Conservation (phyloP, 441 rosid species). For the Breynia disticha region DNA sequence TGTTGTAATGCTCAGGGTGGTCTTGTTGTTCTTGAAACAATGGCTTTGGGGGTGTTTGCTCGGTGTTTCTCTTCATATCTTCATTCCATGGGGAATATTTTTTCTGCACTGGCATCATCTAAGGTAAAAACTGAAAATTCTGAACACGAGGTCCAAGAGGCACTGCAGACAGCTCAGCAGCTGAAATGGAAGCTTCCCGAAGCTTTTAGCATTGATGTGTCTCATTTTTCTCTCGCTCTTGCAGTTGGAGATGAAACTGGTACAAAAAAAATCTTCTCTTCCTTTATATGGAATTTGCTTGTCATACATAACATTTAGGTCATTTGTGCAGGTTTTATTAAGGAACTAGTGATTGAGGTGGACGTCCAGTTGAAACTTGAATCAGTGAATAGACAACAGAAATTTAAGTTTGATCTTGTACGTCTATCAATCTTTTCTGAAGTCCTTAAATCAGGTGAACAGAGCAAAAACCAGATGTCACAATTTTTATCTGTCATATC, state of each 20-base stretch:
- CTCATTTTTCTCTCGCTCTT: conserved; percentile 54
- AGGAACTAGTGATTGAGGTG: conserved; percentile 55
- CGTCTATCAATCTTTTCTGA: conserved; percentile 60
- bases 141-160: conserved; percentile 26
- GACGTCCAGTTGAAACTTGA: conserved; percentile 48
- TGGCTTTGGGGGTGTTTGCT: conserved; percentile 41
- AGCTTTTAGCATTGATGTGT: conserved; percentile 35
- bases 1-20: conserved; percentile 67
- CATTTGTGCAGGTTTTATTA: conserved; percentile 48
- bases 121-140: conserved; percentile 26
- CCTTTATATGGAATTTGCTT: conserved; percentile 10
- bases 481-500: conserved; percentile 44
- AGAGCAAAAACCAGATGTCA: conserved; percentile 42
- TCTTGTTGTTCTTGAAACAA: conserved; percentile 51
- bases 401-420: conserved; percentile 50
- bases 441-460: conserved; percentile 32
- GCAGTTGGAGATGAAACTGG: conserved; percentile 53
- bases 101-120: conserved; percentile 29
- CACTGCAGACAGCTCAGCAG: conserved; percentile 21
- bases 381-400: conserved; percentile 30
- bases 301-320: conserved; percentile 13
- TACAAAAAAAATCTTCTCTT: conserved; percentile 26
- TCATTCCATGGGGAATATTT: conserved; percentile 21
- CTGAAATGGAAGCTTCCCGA: conserved; percentile 32
- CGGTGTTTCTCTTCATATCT: conserved; percentile 38